These are phyloP conservation scores for Funneliformis geosporum DNA, from an alignment of 192 early-diverging fungal species.

Conservation along the genomic window DNA sequence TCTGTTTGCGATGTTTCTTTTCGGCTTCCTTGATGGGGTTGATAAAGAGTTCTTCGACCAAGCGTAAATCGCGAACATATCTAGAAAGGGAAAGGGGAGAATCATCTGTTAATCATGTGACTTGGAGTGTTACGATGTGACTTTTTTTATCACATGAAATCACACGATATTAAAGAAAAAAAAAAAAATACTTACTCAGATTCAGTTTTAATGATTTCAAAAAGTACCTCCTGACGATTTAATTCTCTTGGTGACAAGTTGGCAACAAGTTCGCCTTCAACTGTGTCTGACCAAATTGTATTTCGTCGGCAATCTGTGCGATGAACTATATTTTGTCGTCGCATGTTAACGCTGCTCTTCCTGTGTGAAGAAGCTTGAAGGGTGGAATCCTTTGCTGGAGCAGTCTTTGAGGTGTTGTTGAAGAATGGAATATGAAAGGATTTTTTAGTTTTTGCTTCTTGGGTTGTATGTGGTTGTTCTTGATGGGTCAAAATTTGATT, in stretches of 20 bases:
- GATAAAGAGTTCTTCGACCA: slow-evolving; percentile 61
- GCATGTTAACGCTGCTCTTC: neutral
- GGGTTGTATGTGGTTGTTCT: slow-evolving; percentile 15
- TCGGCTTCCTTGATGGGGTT: slow-evolving; percentile 40
- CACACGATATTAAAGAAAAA: neutral
- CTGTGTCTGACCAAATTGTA: slow-evolving; percentile 34
- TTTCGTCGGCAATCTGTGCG: slow-evolving; percentile 23
- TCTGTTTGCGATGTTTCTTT: slow-evolving; percentile 37
- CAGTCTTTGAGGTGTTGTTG: slow-evolving; percentile 27
- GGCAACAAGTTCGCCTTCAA: slow-evolving; percentile 4
- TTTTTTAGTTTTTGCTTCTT: slow-evolving; percentile 5
- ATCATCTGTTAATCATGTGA: neutral
- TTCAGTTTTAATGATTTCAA: slow-evolving; percentile 78
- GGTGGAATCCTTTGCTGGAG: slow-evolving; percentile 17
- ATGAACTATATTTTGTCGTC: slow-evolving; percentile 5
- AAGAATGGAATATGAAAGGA: slow-evolving; percentile 29
- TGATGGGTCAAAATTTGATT: slow-evolving; percentile 2
- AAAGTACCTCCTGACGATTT: slow-evolving; percentile 80
- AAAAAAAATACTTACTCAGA: slow-evolving; percentile 25
- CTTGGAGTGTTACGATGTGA: neutral
- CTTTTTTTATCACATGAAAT: neutral
- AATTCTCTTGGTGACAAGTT: slow-evolving; percentile 60
- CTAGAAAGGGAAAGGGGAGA: slow-evolving; percentile 40
- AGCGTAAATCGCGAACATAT: slow-evolving; percentile 75
- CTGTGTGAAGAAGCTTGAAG: neutral